These are phyloP conservation scores for Thielaviopsis ethacetica DNA, from an alignment of 2,329 filamentous ascomycete genomes.

Conservation along the genomic window DNA sequence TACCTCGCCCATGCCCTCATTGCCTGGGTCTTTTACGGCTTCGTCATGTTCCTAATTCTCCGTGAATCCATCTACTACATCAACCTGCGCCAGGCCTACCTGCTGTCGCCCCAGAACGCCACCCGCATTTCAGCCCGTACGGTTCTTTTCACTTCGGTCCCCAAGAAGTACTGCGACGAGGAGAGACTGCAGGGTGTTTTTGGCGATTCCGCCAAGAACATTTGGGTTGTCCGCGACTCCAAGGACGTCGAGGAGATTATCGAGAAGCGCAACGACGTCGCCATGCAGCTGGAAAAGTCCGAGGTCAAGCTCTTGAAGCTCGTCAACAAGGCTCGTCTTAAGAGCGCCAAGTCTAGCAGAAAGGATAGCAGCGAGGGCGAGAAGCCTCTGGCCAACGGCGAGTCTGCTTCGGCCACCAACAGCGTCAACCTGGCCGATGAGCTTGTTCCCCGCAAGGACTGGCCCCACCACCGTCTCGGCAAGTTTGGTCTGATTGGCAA, in stretches of 20 bases:
- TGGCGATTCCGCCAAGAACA: conserved; percentile 60
- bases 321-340: conserved; percentile 56
- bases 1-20: conserved; percentile 72
- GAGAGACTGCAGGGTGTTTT: conserved; percentile 66
- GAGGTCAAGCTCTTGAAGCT: conserved; percentile 73
- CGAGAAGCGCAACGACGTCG: conserved; percentile 62
- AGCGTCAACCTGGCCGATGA: conserved; percentile 34
- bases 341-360: conserved; percentile 41
- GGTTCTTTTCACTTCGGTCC: conserved; percentile 77
- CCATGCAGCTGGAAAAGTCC: conserved; percentile 68
- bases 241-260: conserved; percentile 67
- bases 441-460: conserved; percentile 50
- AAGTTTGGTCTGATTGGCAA: conserved; percentile 46
- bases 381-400: conserved; percentile 36
- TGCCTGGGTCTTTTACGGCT: conserved; percentile 70
- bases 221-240: conserved; percentile 72
- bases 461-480: conserved; percentile 52
- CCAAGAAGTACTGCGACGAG: conserved; percentile 60
- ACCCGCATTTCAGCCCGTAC: conserved; percentile 79
- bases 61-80: conserved; percentile 84
- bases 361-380: conserved; percentile 23
- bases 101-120: conserved; percentile 69
- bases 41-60: conserved; percentile 76
- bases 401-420: background rate
- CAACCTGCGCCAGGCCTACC: conserved; percentile 82